These are phyloP conservation scores for Besnoitia besnoiti DNA, from an alignment of 169 alveolate species.

Conservation along the genomic window DNA sequence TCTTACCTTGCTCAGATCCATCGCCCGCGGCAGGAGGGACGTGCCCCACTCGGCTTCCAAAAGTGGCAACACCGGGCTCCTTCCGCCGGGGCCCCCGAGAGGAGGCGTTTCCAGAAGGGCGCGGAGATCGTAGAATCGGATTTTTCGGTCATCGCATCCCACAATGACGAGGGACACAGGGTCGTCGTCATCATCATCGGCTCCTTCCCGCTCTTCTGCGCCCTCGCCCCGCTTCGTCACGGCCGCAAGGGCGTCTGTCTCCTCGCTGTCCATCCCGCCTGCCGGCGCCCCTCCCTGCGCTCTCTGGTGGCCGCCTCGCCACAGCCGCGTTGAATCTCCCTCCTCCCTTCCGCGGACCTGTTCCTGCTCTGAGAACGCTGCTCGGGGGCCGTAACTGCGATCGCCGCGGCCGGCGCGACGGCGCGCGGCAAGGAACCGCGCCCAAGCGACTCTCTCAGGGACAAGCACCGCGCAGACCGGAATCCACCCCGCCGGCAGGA, in stretches of 20 bases:
- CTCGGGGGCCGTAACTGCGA: neutral
- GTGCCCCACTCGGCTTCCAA: slow-evolving; percentile 44
- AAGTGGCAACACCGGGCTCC: slow-evolving; percentile 13
- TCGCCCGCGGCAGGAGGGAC: slow-evolving; percentile 35
- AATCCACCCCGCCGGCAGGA: slow-evolving; percentile 51
- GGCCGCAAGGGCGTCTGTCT: neutral
- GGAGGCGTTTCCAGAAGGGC: slow-evolving; percentile 6
- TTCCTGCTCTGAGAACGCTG: neutral
- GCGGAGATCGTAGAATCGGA: slow-evolving; percentile 39
- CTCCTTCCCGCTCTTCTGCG: neutral
- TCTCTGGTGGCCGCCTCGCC: neutral
- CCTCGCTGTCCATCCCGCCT: neutral
- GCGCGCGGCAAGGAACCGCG: slow-evolving; percentile 22
- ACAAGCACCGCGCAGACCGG: slow-evolving; percentile 16
- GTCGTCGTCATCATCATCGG: neutral
- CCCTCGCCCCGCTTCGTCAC: neutral
- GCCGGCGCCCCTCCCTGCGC: neutral
- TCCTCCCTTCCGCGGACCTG: slow-evolving; percentile 31
- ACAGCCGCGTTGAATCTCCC: neutral
- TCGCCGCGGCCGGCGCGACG: neutral
- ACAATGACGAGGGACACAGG: neutral
- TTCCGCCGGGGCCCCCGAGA: slow-evolving; percentile 38
- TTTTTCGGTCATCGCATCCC: slow-evolving; percentile 35
- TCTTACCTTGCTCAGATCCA: slow-evolving; percentile 52
- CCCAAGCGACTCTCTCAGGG: slow-evolving; percentile 35